phyloP scores from a whole-genome alignment of 75 land plant species.

The Pinus taeda region DNA sequence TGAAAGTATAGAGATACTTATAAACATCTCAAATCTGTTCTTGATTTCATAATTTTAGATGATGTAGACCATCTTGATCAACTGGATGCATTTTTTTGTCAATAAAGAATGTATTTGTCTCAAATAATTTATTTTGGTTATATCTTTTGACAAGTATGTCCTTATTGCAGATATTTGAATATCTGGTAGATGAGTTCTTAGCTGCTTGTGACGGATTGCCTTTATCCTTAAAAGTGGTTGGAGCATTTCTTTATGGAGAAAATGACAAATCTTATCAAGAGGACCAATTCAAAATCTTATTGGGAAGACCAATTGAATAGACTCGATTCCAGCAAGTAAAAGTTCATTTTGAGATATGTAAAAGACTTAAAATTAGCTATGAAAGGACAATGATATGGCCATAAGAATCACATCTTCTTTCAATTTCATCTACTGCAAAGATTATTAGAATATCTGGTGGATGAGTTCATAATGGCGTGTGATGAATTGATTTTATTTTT shows the following conservation, averaged over 20 bases:
- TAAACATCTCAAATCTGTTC: neutral
- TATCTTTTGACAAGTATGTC: neutral
- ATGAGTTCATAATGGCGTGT: no score
- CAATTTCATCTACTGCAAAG: no score
- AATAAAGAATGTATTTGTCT: neutral
- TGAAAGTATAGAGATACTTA: no score
- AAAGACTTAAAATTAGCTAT: neutral
- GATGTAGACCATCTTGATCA: neutral
- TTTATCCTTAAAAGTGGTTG: neutral
- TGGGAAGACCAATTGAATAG: neutral
- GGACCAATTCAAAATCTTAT: neutral
- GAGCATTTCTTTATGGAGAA: neutral
- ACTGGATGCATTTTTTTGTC: neutral
- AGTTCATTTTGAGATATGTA: neutral
- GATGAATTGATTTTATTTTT: no score
- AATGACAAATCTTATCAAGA: neutral
- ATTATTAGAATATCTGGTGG: no score
- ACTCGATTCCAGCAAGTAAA: no score
- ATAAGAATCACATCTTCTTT: no score
- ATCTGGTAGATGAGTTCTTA: neutral
- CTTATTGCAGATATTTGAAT: neutral
- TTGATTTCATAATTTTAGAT: neutral
- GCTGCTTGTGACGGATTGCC: neutral
- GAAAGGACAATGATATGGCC: neutral
- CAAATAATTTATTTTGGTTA: neutral